phyloP scores from a whole-genome alignment of 1,284 basidiomycete genomes.

The Pascua guehoae region DNA sequence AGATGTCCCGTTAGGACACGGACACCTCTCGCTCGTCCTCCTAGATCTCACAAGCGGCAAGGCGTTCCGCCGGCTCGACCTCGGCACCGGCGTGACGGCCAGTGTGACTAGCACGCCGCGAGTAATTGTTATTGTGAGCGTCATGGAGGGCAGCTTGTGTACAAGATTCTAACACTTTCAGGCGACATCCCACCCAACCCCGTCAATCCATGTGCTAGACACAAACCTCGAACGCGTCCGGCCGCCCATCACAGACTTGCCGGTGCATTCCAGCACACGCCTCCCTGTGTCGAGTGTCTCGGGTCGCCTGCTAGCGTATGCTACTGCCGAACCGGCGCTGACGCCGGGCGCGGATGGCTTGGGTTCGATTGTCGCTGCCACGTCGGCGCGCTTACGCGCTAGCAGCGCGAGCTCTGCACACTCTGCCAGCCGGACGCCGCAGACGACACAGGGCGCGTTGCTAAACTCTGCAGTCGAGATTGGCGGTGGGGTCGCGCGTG shows the following conservation, averaged over 20 bases:
- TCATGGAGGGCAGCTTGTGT: background rate
- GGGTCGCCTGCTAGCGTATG: conserved; percentile 35
- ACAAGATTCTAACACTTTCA: conserved; percentile 9
- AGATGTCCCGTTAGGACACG: background rate
- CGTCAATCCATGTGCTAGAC: conserved; percentile 30
- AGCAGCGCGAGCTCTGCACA: background rate
- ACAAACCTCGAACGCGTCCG: conserved; percentile 15
- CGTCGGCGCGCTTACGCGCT: background rate
- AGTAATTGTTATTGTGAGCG: conserved; percentile 33
- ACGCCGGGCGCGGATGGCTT: conserved; percentile 29
- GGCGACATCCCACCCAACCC: conserved; percentile 29
- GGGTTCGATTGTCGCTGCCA: conserved; percentile 33
- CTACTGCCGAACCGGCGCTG: conserved; percentile 25
- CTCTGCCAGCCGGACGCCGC: background rate
- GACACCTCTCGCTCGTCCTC: conserved; percentile 23
- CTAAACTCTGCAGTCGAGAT: conserved; percentile 40
- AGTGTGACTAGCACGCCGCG: conserved; percentile 16
- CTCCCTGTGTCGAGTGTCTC: conserved; percentile 32
- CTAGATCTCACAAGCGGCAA: conserved; percentile 26
- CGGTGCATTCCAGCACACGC: conserved; percentile 13
- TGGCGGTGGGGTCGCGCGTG: conserved; percentile 42
- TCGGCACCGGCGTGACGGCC: conserved; percentile 27
- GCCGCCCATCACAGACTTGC: conserved; percentile 15
- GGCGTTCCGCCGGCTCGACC: conserved; percentile 26
- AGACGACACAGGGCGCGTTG: conserved; percentile 24